Evolutionary conservation across 108 stramenopile genomes (phyloP).

Genomic region (Tribonema minus): DNA sequence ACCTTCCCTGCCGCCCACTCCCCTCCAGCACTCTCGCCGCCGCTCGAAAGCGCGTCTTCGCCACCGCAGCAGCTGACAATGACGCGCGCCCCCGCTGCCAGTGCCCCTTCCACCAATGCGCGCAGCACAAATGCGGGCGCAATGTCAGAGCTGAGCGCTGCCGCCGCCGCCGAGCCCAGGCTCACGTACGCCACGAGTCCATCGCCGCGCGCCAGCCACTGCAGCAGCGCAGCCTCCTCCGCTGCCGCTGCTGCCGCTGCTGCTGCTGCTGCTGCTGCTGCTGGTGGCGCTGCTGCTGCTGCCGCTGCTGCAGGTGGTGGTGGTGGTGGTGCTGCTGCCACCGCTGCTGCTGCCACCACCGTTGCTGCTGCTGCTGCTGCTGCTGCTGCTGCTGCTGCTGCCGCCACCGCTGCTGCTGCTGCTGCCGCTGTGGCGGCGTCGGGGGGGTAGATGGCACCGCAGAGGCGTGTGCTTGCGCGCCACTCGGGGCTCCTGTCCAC

Average conservation of each 20-base stretch:
- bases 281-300: background rate
- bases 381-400: background rate
- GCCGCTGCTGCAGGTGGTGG: background rate
- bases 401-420: background rate
- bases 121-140: background rate
- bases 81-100: background rate
- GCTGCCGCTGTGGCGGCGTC: background rate
- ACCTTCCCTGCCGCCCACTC: no score
- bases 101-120: background rate
- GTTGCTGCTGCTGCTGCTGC: background rate
- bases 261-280: background rate
- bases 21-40: no score
- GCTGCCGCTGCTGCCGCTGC: background rate
- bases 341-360: background rate
- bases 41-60: no score
- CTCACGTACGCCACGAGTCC: background rate
- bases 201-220: background rate
- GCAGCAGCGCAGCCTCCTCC: no score
- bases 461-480: background rate
- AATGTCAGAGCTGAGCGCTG: background rate
- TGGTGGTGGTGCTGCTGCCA: background rate
- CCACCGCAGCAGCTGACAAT: background rate
- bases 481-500: background rate
- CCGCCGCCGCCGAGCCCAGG: background rate
- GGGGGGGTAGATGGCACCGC: background rate